A percentile compares a stretch with the other conserved stretches of the same genome.
phyloP scores from a whole-genome alignment of 345 rosid species.

The Microcos paniculata region DNA sequence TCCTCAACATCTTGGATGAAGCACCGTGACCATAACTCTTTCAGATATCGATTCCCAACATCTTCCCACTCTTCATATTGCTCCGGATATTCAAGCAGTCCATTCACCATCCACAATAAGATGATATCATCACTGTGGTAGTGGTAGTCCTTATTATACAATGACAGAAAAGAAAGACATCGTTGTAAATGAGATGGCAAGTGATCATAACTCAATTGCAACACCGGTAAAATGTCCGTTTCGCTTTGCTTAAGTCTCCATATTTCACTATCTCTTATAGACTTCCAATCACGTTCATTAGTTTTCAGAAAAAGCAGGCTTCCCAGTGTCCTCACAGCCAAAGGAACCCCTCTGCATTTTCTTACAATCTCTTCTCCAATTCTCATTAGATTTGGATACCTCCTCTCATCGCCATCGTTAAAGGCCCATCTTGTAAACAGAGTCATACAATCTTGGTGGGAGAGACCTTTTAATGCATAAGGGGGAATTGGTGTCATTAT shows the following conservation, averaged over 20 bases:
- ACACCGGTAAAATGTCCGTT: neutral
- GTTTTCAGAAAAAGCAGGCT: constrained; percentile 13
- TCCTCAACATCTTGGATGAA: too few relatives aligned
- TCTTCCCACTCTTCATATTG: neutral
- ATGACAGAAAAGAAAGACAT: constrained; percentile 23
- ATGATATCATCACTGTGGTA: neutral
- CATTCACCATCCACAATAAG: neutral
- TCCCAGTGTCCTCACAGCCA: constrained; percentile 25
- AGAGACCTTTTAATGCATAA: neutral
- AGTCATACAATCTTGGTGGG: constrained; percentile 13
- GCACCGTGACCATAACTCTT: neutral
- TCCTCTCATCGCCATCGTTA: neutral
- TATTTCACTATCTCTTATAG: constrained; percentile 6
- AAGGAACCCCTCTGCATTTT: constrained; percentile 28
- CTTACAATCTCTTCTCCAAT: constrained; percentile 18
- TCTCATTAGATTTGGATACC: constrained; percentile 5
- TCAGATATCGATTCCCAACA: neutral
- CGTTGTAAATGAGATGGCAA: constrained; percentile 14
- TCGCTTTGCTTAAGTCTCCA: constrained; percentile 1
- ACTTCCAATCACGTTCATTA: constrained; percentile 6
- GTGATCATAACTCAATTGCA: constrained; percentile 17
- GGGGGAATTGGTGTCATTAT: neutral
- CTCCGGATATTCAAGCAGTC: neutral
- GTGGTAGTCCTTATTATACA: neutral
- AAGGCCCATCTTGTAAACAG: constrained; percentile 21